Evolutionary conservation across 768 basidiomycete genomes (phyloP), one percentile per base, ranked within the genome.

Genomic region (Boletus subcaerulescens): DNA sequence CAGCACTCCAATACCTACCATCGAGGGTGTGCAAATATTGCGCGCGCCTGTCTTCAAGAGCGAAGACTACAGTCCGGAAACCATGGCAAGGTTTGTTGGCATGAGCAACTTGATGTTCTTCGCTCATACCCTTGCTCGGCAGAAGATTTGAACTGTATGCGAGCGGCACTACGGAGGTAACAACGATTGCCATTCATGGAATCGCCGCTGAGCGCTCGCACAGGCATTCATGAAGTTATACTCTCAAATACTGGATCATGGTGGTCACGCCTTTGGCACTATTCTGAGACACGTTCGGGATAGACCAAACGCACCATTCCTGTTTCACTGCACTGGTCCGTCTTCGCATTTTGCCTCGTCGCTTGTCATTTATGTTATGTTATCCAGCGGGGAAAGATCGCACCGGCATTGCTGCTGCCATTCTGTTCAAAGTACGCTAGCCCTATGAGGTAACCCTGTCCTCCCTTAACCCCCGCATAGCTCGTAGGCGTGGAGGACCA

Each of bases 201-300:
- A 42, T 42, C 48, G 0, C 24, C 29, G 50, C 50, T 51, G 57
- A 60, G 14, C 42, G 9, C 40, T 29, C 15, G 2, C 46, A 3
- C 54, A 92, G 89, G 85, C 87, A 14, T 91, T 91, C 65, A 85
- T 90, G 80, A 83, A 85, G 60, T 71, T 90, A 10, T 93, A 92
- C 62, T 81, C 85, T 41, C 88, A 91, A 73, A 91, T 93, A 47
- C 73, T 93, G 35, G 87, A 91, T 55, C 79, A 87, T 56, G 91
- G 81, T 13, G 86, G 84, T 3, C 70, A 70, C 17, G 79, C 89
- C 4, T 91, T 89, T 61, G 83, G 84, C n/a, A 66, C 75, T 1
- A 85, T 93, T 48, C 76, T 93, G 12, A 80, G 85, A 54, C 87
- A 91, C 67, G 77, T 92, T 29, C 75, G 85, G 52, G 90, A 92